phyloP scores from a whole-genome alignment of 1,284 basidiomycete species.

The Cutaneotrichosporon curvatum region DNA sequence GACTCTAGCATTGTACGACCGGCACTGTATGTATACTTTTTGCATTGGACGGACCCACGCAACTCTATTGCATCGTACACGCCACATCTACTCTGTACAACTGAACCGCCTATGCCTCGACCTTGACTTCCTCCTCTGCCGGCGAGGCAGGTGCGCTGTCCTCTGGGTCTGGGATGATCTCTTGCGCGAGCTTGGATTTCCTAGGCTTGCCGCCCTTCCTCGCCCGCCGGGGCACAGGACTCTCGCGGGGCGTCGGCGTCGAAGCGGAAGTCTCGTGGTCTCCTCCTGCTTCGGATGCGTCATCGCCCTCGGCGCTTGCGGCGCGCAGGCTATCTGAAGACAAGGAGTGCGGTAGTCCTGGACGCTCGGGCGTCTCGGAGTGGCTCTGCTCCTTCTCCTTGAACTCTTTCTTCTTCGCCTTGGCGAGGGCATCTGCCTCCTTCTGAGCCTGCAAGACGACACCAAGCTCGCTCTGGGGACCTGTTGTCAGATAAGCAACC shows the following conservation, averaged over 20 bases:
- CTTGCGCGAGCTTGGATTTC: slow-evolving; percentile 40
- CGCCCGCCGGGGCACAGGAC: slow-evolving; percentile 9
- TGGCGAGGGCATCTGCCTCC: slow-evolving; percentile 28
- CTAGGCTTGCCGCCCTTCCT: slow-evolving; percentile 21
- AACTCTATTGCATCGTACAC: not conserved
- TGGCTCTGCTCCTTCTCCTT: slow-evolving; percentile 9
- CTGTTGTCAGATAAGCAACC: slow-evolving; percentile 15
- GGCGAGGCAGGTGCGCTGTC: slow-evolving; percentile 2
- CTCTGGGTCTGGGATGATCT: slow-evolving; percentile 24
- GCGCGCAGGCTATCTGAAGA: slow-evolving; percentile 18
- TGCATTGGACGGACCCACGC: no score
- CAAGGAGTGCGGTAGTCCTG: slow-evolving; percentile 5
- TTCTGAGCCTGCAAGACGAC: slow-evolving; percentile 29
- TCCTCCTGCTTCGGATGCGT: slow-evolving; percentile 24
- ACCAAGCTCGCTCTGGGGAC: slow-evolving; percentile 33
- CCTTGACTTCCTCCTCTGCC: slow-evolving; percentile 2
- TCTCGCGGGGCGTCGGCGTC: slow-evolving; percentile 4
- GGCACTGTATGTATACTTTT: no score
- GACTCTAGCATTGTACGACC: not conserved
- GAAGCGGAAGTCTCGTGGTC: slow-evolving; percentile 21
- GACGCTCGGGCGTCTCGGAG: slow-evolving; percentile 13
- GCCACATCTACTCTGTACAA: not conserved
- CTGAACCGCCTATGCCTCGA: not conserved
- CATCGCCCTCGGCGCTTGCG: slow-evolving; percentile 10
- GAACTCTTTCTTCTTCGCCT: slow-evolving; percentile 15